Evolutionary conservation across 2,329 filamentous ascomycete genomes (phyloP).

Genomic region (Fusarium compactum): DNA sequence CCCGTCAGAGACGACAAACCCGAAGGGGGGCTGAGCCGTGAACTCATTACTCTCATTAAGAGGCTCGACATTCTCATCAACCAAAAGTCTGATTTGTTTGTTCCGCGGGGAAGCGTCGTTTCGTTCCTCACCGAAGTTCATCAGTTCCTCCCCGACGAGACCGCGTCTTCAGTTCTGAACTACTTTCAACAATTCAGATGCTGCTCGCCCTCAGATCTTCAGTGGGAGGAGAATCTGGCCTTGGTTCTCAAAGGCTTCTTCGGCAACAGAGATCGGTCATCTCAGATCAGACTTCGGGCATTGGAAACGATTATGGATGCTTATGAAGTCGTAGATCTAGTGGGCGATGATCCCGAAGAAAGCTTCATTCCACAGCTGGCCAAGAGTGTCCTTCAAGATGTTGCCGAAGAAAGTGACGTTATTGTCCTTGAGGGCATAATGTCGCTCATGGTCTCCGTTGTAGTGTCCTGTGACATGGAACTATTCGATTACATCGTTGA

Average conservation of each 20-base stretch:
- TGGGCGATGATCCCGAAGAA: slow-evolving; percentile 69
- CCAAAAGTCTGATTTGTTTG: slow-evolving; percentile 63
- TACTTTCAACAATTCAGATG: slow-evolving; percentile 77
- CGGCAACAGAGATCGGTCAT: slow-evolving; percentile 69
- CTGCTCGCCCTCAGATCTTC: slow-evolving; percentile 76
- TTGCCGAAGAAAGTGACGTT: slow-evolving; percentile 73
- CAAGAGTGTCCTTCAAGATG: slow-evolving; percentile 69
- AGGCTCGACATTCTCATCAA: slow-evolving; percentile 63
- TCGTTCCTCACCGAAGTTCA: slow-evolving; percentile 74
- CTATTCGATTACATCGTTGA: slow-evolving; percentile 71
- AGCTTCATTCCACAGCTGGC: slow-evolving; percentile 70
- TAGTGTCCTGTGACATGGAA: slow-evolving; percentile 67
- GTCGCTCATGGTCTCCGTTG: slow-evolving; percentile 73
- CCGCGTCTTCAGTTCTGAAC: slow-evolving; percentile 72
- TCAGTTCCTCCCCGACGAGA: slow-evolving; percentile 71
- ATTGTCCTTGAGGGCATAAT: slow-evolving; percentile 74
- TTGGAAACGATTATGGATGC: slow-evolving; percentile 71
- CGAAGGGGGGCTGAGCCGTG: slow-evolving; percentile 56
- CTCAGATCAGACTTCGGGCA: slow-evolving; percentile 71
- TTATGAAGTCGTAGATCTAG: slow-evolving; percentile 68
- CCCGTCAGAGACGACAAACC: slow-evolving; percentile 47
- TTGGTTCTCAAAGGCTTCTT: slow-evolving; percentile 74
- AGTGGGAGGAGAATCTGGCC: slow-evolving; percentile 74
- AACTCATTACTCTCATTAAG: slow-evolving; percentile 60
- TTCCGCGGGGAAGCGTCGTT: slow-evolving; percentile 75